phyloP scores from a whole-genome alignment of 2,329 filamentous ascomycete species.

The Leptographium radiaticola region DNA sequence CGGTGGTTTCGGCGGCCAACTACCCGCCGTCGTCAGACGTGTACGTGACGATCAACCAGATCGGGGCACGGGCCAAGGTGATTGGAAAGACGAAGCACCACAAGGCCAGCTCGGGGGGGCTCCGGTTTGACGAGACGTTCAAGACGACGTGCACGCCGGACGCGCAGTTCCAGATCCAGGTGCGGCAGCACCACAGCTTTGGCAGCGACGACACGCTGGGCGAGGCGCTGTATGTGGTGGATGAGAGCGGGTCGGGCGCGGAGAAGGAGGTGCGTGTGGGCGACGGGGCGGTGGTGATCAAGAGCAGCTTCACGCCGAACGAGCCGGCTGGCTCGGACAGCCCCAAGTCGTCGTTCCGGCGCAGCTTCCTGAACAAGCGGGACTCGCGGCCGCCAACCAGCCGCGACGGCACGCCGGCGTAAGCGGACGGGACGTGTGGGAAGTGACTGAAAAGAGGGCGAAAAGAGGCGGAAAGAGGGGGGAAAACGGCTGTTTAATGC shows the following conservation, averaged over 20 bases:
- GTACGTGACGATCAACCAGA: slow-evolving; percentile 60
- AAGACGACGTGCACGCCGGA: slow-evolving; percentile 68
- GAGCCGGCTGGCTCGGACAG: slow-evolving; percentile 24
- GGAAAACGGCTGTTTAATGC: background rate
- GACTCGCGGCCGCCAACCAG: slow-evolving; percentile 25
- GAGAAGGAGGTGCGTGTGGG: slow-evolving; percentile 69
- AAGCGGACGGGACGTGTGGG: background rate
- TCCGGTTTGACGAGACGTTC: slow-evolving; percentile 68
- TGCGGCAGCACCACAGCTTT: slow-evolving; percentile 76
- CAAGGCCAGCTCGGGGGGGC: slow-evolving; percentile 54
- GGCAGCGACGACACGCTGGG: slow-evolving; percentile 74
- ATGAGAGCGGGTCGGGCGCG: slow-evolving; percentile 54
- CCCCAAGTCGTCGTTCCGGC: slow-evolving; percentile 32
- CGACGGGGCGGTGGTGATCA: slow-evolving; percentile 55
- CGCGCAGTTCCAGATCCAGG: slow-evolving; percentile 71
- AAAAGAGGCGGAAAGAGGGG: background rate
- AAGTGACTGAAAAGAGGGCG: background rate
- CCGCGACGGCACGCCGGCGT: slow-evolving; percentile 29
- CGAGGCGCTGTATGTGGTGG: slow-evolving; percentile 82
- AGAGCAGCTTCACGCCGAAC: slow-evolving; percentile 52
- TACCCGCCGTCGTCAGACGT: slow-evolving; percentile 67
- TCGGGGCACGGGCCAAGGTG: slow-evolving; percentile 58
- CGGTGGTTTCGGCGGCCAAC: slow-evolving; percentile 63
- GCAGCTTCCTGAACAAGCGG: slow-evolving; percentile 43
- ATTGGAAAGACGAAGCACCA: slow-evolving; percentile 87